These are phyloP conservation scores for Talaromyces atroroseus DNA, from an alignment of 2,329 filamentous ascomycete species.

Conservation along the genomic window DNA sequence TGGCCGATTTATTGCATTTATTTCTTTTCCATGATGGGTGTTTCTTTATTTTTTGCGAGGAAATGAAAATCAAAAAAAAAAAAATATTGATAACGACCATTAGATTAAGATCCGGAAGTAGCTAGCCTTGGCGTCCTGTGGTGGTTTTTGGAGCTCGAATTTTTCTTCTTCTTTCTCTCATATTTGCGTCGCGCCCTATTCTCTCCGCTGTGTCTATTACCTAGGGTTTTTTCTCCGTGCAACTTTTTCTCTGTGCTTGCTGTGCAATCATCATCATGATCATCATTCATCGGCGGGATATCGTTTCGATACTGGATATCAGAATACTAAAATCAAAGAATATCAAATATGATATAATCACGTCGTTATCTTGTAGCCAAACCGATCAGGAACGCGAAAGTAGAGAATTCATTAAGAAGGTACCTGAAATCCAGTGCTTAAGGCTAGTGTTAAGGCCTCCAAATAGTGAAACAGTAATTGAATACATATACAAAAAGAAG, in stretches of 20 bases:
- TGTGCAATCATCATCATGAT: conserved; percentile 9
- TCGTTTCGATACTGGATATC: conserved; percentile 10
- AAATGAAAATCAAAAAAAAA: neutral
- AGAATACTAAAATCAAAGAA: conserved; percentile 2
- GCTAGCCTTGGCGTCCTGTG: conserved; percentile 13
- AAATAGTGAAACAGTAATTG: neutral
- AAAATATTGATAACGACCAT: conserved; percentile 7
- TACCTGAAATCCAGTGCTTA: neutral
- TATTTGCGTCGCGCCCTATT: conserved; percentile 15
- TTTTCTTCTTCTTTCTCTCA: conserved; percentile 5
- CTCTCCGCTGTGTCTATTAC: conserved; percentile 4
- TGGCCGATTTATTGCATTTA: conserved; percentile 25
- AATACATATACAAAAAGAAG: neutral
- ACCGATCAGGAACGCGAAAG: too few relatives aligned
- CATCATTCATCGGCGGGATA: conserved; percentile 14
- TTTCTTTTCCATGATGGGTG: conserved; percentile 18
- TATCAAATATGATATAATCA: conserved; percentile 1
- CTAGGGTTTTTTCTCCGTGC: conserved; percentile 4
- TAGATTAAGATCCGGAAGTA: conserved; percentile 13
- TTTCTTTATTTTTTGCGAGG: conserved; percentile 16
- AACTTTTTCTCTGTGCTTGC: neutral
- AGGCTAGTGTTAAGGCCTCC: neutral
- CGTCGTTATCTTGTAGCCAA: neutral
- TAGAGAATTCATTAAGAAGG: neutral
- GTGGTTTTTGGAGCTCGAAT: conserved; percentile 14